Evolutionary conservation across 139 green algal species (phyloP).

Genomic region (Closterium sp.): DNA sequence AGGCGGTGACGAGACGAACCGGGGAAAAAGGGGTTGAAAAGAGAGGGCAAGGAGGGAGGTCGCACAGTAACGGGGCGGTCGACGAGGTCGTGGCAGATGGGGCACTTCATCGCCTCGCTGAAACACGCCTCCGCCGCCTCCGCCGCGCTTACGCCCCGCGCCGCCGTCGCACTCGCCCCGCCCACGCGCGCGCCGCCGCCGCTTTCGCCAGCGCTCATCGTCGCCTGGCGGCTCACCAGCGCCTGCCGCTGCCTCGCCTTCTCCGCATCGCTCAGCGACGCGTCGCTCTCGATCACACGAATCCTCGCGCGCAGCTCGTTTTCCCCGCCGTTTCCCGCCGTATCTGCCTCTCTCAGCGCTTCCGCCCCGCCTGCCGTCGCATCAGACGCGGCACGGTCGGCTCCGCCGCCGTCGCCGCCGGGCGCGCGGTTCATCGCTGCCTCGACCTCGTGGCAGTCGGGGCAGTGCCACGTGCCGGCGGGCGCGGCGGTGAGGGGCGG

Average conservation of each 20-base stretch:
- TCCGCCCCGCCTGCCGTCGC: neutral
- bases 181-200: neutral
- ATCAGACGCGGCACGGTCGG: slow-evolving; percentile 11
- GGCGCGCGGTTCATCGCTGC: neutral
- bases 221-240: slow-evolving; percentile 34
- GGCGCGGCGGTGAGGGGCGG: slow-evolving; percentile 13
- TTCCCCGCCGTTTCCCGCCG: neutral
- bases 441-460: slow-evolving; percentile 21
- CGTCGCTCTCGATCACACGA: slow-evolving; percentile 55
- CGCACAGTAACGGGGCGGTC: slow-evolving; percentile 79
- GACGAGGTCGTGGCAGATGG: slow-evolving; percentile 84
- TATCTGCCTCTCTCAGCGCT: neutral
- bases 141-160: neutral
- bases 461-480: slow-evolving; percentile 24
- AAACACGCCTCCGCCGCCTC: slow-evolving; percentile 47
- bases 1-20: too few relatives aligned
- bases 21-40: too few relatives aligned
- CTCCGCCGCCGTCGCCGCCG: neutral
- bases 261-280: slow-evolving; percentile 72
- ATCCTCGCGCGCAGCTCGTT: slow-evolving; percentile 25
- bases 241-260: slow-evolving; percentile 77
- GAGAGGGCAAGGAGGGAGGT: neutral
- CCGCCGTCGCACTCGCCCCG: slow-evolving; percentile 14
- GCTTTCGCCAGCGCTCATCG: neutral
- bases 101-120: slow-evolving; percentile 83